Evolutionary conservation across 1,284 basidiomycete genomes (phyloP).

Genomic region (Trametes sp.): DNA sequence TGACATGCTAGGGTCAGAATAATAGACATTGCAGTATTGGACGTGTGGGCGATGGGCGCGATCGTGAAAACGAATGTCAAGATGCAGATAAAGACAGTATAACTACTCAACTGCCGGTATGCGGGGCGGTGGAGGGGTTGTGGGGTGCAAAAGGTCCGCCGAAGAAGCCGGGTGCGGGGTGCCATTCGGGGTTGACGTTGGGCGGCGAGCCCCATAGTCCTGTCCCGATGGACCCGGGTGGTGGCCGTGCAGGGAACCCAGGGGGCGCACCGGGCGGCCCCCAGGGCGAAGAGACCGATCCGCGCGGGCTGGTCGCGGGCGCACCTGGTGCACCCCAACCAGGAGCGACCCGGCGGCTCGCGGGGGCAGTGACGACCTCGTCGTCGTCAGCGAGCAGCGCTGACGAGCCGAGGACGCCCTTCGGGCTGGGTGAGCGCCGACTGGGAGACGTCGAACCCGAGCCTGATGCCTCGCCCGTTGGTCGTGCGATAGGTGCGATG

Average conservation of each 20-base stretch:
- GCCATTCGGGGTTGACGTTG: constrained; percentile 51
- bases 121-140: constrained; percentile 58
- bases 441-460: constrained; percentile 70
- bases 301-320: constrained; percentile 52
- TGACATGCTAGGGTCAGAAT: constrained; percentile 39
- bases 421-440: constrained; percentile 74
- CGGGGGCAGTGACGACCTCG: constrained; percentile 67
- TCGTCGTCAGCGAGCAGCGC: constrained; percentile 80
- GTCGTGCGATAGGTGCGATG: constrained; percentile 52
- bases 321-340: constrained; percentile 47
- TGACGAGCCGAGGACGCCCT: constrained; percentile 76
- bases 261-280: constrained; percentile 47
- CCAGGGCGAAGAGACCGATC: constrained; percentile 49
- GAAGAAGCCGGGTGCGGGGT: constrained; percentile 54
- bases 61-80: constrained; percentile 36
- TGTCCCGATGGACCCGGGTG: constrained; percentile 42
- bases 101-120: constrained; percentile 53
- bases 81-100: constrained; percentile 35
- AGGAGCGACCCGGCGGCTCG: constrained; percentile 49
- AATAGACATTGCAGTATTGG: constrained; percentile 41
- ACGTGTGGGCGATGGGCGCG: constrained; percentile 22
- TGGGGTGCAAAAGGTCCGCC: constrained; percentile 54
- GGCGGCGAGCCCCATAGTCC: constrained; percentile 51
- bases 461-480: constrained; percentile 51
- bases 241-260: constrained; percentile 46